Evolutionary conservation across 345 rosid genomes (phyloP).

Genomic region (Punica granatum): DNA sequence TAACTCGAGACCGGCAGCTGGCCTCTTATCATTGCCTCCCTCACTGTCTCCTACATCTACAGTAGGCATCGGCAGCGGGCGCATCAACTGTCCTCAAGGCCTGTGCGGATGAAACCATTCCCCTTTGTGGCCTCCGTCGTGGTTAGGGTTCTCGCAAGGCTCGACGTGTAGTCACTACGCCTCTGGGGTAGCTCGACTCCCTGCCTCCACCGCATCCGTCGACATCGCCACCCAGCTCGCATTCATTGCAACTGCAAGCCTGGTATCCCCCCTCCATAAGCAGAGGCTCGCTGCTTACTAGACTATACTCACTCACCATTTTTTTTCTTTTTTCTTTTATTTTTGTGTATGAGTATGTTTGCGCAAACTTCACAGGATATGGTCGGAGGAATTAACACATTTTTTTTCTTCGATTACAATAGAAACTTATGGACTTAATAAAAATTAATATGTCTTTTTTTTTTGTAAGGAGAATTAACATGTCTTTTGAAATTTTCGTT

Average conservation of each 20-base stretch:
- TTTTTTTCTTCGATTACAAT: too few species aligned
- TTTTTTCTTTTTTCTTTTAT: too few species aligned
- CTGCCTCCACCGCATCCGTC: constrained; percentile 70
- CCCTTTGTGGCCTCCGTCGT: constrained; percentile 27
- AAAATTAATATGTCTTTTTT: too few species aligned
- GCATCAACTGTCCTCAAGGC: neutral
- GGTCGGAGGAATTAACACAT: too few species aligned
- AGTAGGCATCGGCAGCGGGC: constrained; percentile 17
- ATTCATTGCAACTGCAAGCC: constrained; percentile 57
- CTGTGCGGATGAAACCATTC: neutral
- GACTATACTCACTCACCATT: too few species aligned
- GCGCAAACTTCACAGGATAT: too few species aligned
- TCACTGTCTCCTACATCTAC: constrained; percentile 27
- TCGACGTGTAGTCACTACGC: constrained; percentile 63
- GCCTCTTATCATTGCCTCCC: constrained; percentile 16
- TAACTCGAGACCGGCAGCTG: constrained; percentile 7
- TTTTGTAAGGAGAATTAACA: too few species aligned
- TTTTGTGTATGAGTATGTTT: too few species aligned
- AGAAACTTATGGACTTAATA: too few species aligned
- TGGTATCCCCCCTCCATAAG: constrained; percentile 56
- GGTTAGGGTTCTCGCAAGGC: constrained; percentile 53
- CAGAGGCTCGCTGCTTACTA: too few species aligned
- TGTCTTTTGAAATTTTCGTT: too few species aligned
- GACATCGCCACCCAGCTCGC: constrained; percentile 63
- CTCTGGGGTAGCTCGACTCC: constrained; percentile 58